Conservation (phyloP, 176 grass and related monocot species). For the Thalia dealbata region DNA sequence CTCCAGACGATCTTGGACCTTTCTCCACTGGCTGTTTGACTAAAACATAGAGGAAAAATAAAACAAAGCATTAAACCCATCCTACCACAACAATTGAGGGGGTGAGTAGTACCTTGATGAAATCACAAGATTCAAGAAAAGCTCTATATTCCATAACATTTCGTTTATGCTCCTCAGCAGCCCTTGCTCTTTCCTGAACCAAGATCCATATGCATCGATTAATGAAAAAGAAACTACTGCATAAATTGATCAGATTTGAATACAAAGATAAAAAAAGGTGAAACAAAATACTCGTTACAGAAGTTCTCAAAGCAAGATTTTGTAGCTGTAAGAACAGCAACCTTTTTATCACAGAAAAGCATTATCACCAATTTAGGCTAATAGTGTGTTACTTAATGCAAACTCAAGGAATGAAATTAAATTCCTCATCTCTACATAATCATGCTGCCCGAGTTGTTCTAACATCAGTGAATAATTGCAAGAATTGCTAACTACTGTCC, state of each 20-base stretch:
- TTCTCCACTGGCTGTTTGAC: slow-evolving; percentile 81
- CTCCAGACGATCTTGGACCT: slow-evolving; percentile 81
- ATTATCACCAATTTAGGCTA: neutral
- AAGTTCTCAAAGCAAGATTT: neutral
- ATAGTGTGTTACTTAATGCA: neutral
- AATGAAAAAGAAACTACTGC: neutral
- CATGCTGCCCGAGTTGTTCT: no score
- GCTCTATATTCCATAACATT: slow-evolving; percentile 63
- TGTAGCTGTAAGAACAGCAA: neutral
- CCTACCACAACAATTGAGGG: no score
- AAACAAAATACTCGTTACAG: neutral
- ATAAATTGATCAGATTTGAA: neutral
- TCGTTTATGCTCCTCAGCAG: slow-evolving; percentile 65
- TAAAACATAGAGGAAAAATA: slow-evolving; percentile 17
- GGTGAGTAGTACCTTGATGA: slow-evolving; percentile 54
- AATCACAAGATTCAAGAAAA: slow-evolving; percentile 95
- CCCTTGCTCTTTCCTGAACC: slow-evolving; percentile 83
- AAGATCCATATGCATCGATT: slow-evolving; percentile 2
- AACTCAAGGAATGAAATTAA: no score
- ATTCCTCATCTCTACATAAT: no score
- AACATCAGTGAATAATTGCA: no score
- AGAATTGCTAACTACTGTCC: no score
- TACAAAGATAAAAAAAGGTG: neutral
- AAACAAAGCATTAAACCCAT: neutral
- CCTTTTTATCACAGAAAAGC: neutral